These are phyloP conservation scores for Plasmopara viticola DNA, from an alignment of 352 stramenopile species.

Conservation along the genomic window DNA sequence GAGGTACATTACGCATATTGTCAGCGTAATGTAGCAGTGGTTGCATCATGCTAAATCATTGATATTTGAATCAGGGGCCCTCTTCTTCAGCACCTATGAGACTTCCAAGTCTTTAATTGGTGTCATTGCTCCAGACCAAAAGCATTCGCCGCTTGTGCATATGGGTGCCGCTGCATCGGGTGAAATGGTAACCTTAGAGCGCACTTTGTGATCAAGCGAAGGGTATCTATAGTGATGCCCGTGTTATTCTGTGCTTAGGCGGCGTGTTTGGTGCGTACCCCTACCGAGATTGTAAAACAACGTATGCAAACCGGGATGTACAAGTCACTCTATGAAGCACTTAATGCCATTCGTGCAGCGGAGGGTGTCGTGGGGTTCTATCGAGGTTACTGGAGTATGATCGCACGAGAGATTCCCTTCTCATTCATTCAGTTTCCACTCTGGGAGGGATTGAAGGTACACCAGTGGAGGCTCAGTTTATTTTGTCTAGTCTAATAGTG, in stretches of 20 bases:
- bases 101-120: conserved; percentile 78
- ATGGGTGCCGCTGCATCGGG: conserved; percentile 93
- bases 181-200: conserved; percentile 70
- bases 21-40: background rate
- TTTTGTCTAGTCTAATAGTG: conserved; percentile 1
- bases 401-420: conserved; percentile 99
- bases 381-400: conserved; percentile 95
- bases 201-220: background rate
- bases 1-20: conserved; percentile 37
- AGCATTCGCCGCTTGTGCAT: conserved; percentile 87
- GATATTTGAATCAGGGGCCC: conserved; percentile 41
- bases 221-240: background rate
- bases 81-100: conserved; percentile 91
- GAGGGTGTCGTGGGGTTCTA: conserved; percentile 90
- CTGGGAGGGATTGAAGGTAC: conserved; percentile 95
- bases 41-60: background rate
- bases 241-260: conserved; percentile 38
- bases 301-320: conserved; percentile 96
- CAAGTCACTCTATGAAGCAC: conserved; percentile 55
- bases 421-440: conserved; percentile 99
- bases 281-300: conserved; percentile 99
- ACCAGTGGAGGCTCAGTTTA: background rate
- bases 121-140: conserved; percentile 44
- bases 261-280: conserved; percentile 96
- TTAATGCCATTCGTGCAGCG: conserved; percentile 74